phyloP scores from a whole-genome alignment of 805 yeast genomes.

The Scheffersomyces ergatensis region DNA sequence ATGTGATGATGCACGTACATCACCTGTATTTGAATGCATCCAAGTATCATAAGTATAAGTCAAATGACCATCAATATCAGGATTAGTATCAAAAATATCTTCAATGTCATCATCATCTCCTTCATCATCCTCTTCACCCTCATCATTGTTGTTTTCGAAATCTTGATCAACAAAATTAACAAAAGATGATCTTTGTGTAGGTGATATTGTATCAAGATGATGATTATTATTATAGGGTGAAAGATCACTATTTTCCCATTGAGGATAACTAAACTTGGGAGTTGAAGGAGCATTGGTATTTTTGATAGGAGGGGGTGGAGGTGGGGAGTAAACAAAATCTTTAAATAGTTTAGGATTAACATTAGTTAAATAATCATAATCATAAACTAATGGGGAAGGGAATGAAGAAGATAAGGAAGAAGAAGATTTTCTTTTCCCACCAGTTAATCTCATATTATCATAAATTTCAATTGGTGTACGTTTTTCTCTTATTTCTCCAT shows the following conservation, averaged over 20 bases:
- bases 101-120: neutral
- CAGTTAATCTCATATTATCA: neutral
- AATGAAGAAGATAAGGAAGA: conserved; percentile 4
- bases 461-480: neutral
- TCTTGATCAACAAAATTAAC: neutral
- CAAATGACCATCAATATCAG: neutral
- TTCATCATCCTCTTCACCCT: neutral
- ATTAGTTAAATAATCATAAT: conserved; percentile 35
- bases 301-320: conserved; percentile 8
- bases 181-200: conserved; percentile 13
- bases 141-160: neutral
- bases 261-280: conserved; percentile 18
- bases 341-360: conserved; percentile 37
- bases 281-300: conserved; percentile 3
- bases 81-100: neutral
- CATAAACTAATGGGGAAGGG: conserved; percentile 41
- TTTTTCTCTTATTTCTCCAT: neutral
- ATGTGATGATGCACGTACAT: neutral
- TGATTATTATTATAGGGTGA: conserved; percentile 1
- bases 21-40: neutral
- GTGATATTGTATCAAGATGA: conserved; percentile 6
- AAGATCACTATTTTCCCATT: conserved; percentile 10
- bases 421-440: neutral
- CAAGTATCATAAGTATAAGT: neutral
- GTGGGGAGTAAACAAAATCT: conserved; percentile 32